phyloP scores from a whole-genome alignment of 2,329 filamentous ascomycete species.

The Colletotrichum spinosum region DNA sequence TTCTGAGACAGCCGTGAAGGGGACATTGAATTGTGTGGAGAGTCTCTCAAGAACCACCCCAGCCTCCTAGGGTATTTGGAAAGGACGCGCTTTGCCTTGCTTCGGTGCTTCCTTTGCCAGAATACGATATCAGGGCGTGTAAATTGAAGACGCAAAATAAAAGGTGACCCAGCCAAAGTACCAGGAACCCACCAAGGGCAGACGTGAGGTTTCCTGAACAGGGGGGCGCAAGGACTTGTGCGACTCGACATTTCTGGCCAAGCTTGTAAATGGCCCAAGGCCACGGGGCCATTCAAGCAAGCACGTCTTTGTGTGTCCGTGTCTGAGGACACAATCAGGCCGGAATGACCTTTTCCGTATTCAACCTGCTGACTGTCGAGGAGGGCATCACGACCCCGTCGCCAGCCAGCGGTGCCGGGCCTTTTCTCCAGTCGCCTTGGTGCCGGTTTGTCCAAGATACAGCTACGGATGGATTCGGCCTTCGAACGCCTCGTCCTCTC shows the following conservation, averaged over 20 bases:
- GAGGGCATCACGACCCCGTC: not conserved
- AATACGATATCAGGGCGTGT: slow-evolving; percentile 32
- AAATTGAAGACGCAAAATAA: slow-evolving; percentile 15
- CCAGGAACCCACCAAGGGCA: slow-evolving; percentile 12
- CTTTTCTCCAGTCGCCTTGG: not conserved
- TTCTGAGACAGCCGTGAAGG: slow-evolving; percentile 56
- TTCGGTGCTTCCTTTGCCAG: slow-evolving; percentile 21
- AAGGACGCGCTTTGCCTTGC: slow-evolving; percentile 33
- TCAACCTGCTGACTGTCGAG: slow-evolving; percentile 13
- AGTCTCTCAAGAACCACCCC: slow-evolving; percentile 41
- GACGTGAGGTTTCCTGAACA: slow-evolving; percentile 22
- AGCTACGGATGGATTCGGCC: slow-evolving; percentile 9
- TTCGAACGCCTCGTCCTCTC: slow-evolving; percentile 12
- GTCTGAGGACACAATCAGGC: slow-evolving; percentile 22
- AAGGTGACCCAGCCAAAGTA: slow-evolving; percentile 36
- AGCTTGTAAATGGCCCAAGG: slow-evolving; percentile 33
- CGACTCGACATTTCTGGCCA: slow-evolving; percentile 28
- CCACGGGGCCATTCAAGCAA: slow-evolving; percentile 34
- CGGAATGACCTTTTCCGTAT: slow-evolving; percentile 15
- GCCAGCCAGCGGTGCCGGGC: slow-evolving; percentile 5
- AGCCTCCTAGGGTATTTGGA: slow-evolving; percentile 41
- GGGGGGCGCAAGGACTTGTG: slow-evolving; percentile 25
- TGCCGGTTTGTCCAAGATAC: slow-evolving; percentile 14
- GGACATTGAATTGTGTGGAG: slow-evolving; percentile 50
- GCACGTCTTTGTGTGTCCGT: slow-evolving; percentile 28